Evolutionary conservation across 78 protist genomes (phyloP).

Genomic region (Dictyostelium capitatum): DNA sequence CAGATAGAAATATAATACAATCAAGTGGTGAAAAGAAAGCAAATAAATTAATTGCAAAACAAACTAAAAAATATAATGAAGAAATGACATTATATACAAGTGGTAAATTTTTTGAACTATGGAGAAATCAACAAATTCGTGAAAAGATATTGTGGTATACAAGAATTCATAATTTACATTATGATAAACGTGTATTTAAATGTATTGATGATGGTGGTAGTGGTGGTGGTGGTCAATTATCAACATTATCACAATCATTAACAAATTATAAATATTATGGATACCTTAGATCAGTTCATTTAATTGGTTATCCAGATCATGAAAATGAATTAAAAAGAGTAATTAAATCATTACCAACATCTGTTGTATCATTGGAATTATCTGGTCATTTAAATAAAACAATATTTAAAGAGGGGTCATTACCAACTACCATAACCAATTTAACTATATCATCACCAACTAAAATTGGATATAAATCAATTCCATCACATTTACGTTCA

Average conservation of each 20-base stretch:
- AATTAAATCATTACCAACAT: not conserved
- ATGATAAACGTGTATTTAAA: not conserved
- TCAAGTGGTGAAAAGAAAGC: not conserved
- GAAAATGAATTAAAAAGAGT: not conserved
- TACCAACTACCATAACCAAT: not conserved
- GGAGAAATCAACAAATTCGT: not conserved
- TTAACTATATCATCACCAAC: not conserved
- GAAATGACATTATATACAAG: constrained; percentile 7
- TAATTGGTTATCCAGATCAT: not conserved
- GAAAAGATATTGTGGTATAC: not conserved
- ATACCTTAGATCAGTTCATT: not conserved
- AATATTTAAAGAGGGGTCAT: not conserved
- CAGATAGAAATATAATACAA: not conserved
- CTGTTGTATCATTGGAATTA: not conserved
- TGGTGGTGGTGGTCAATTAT: not conserved
- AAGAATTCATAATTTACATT: constrained; percentile 16
- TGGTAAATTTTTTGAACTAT: constrained; percentile 12
- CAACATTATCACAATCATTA: not conserved
- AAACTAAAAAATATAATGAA: not conserved
- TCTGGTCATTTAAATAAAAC: not conserved
- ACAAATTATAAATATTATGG: constrained; percentile 3
- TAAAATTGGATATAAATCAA: not conserved
- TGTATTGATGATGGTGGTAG: not conserved
- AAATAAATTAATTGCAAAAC: constrained; percentile 3
- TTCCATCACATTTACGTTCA: not conserved